A percentile compares a stretch with the other conserved stretches of the same genome.
Evolutionary conservation across 2,329 filamentous ascomycete species (phyloP).

Genomic region (Pseudovirgaria hyperparasitica): DNA sequence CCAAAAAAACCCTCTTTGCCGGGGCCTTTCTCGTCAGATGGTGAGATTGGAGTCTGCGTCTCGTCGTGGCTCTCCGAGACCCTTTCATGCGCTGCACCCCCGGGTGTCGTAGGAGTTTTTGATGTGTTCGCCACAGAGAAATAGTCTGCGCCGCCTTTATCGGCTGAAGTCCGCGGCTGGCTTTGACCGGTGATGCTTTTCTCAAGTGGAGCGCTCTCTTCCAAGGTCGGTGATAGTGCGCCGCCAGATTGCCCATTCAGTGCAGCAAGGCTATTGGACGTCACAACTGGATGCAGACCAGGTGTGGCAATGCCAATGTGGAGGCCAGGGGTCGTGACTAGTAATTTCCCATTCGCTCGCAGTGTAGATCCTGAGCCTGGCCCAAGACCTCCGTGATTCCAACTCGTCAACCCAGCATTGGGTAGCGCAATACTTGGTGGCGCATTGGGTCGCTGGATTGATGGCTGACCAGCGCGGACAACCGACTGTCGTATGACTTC

Average conservation of each 20-base stretch:
- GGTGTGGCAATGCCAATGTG: slow-evolving; percentile 69
- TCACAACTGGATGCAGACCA: slow-evolving; percentile 23
- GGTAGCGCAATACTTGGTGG: slow-evolving; percentile 51
- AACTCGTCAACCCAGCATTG: slow-evolving; percentile 30
- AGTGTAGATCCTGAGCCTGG: slow-evolving; percentile 36
- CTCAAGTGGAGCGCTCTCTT: slow-evolving; percentile 36
- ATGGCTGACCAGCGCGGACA: slow-evolving; percentile 49
- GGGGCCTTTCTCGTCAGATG: slow-evolving; percentile 34
- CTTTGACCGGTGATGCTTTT: slow-evolving; percentile 44
- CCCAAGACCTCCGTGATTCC: slow-evolving; percentile 25
- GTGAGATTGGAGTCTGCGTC: too few species aligned
- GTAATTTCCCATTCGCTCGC: slow-evolving; percentile 50
- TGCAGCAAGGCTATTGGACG: too few species aligned
- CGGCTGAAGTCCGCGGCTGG: slow-evolving; percentile 43
- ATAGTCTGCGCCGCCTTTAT: slow-evolving; percentile 53
- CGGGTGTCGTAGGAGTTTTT: slow-evolving; percentile 22
- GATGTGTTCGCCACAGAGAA: slow-evolving; percentile 51
- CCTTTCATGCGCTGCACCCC: slow-evolving; percentile 16
- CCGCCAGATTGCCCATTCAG: too few species aligned
- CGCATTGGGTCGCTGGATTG: slow-evolving; percentile 42
- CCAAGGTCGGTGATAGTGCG: too few species aligned
- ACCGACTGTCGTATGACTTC: slow-evolving; percentile 57
- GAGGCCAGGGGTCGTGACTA: slow-evolving; percentile 60
- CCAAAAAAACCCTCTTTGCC: slow-evolving; percentile 59
- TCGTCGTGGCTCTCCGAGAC: slow-evolving; percentile 4